These are phyloP conservation scores for Gossypium arboreum DNA, from an alignment of 345 rosid species.

Conservation along the genomic window DNA sequence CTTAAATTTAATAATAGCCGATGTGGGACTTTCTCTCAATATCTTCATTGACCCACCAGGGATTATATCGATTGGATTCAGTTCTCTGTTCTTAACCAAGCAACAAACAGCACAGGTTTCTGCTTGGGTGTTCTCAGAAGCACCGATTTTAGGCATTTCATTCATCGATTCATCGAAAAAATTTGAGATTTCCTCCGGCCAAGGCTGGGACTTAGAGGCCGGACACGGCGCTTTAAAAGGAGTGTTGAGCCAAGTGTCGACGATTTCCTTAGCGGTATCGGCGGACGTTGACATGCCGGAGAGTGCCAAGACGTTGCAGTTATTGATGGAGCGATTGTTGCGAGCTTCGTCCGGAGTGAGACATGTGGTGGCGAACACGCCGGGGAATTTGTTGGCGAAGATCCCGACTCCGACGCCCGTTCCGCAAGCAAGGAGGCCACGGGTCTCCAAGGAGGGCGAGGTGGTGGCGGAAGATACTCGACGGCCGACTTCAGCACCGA, in stretches of 20 bases:
- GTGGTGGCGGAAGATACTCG: slow-evolving; percentile 47
- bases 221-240: slow-evolving; percentile 84
- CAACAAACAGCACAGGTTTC: slow-evolving; percentile 53
- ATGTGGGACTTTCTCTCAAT: slow-evolving; percentile 75
- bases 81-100: slow-evolving; percentile 56
- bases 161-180: slow-evolving; percentile 51
- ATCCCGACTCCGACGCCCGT: slow-evolving; percentile 79
- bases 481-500: slow-evolving; percentile 82
- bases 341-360: slow-evolving; percentile 58
- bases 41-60: slow-evolving; percentile 95
- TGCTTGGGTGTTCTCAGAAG: slow-evolving; percentile 2
- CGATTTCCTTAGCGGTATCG: slow-evolving; percentile 59
- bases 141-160: slow-evolving; percentile 56
- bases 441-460: slow-evolving; percentile 32
- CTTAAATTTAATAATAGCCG: slow-evolving; percentile 68
- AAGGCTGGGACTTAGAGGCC: slow-evolving; percentile 50
- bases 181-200: slow-evolving; percentile 48
- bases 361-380: slow-evolving; percentile 77
- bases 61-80: slow-evolving; percentile 55
- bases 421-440: slow-evolving; percentile 76
- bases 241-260: slow-evolving; percentile 62
- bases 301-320: slow-evolving; percentile 77
- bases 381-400: slow-evolving; percentile 88
- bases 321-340: slow-evolving; percentile 73
- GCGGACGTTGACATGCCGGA: slow-evolving; percentile 56